Percentiles rank a stretch among this genome's conserved stretches.
phyloP scores from a whole-genome alignment of 176 grass and related monocot species.

The Carex parvula region DNA sequence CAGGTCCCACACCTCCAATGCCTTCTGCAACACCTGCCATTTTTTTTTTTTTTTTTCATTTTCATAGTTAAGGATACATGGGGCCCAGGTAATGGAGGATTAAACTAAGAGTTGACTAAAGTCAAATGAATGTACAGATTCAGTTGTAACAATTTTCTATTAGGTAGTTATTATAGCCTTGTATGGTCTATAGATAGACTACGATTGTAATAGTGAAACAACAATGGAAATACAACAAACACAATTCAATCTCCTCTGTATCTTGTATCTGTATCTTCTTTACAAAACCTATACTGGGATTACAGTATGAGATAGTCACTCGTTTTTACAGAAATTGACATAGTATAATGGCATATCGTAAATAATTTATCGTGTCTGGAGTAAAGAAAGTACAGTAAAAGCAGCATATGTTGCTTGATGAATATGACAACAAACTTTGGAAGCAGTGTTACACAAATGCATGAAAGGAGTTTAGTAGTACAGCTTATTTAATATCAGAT shows the following conservation, averaged over 20 bases:
- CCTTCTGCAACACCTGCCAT: conserved; percentile 85
- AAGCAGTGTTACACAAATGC: background rate
- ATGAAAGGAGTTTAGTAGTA: background rate
- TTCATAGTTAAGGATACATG: background rate
- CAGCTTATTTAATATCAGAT: background rate
- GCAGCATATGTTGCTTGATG: background rate
- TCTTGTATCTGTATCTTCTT: no score
- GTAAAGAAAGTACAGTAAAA: background rate
- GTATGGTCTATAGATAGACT: no score
- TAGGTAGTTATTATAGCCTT: no score
- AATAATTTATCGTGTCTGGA: background rate
- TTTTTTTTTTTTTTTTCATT: background rate
- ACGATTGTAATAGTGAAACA: no score
- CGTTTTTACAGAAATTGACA: background rate
- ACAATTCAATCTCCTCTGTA: no score
- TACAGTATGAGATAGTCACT: background rate
- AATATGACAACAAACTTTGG: background rate
- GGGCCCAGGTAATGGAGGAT: background rate
- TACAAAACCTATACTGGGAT: no score
- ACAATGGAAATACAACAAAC: no score
- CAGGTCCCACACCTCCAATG: conserved; percentile 89
- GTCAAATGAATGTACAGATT: no score
- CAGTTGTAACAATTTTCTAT: no score
- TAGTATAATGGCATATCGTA: background rate
- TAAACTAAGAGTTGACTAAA: no score